These are phyloP conservation scores for Tremellales sp. DNA, from an alignment of 1,284 basidiomycete genomes.

Conservation along the genomic window DNA sequence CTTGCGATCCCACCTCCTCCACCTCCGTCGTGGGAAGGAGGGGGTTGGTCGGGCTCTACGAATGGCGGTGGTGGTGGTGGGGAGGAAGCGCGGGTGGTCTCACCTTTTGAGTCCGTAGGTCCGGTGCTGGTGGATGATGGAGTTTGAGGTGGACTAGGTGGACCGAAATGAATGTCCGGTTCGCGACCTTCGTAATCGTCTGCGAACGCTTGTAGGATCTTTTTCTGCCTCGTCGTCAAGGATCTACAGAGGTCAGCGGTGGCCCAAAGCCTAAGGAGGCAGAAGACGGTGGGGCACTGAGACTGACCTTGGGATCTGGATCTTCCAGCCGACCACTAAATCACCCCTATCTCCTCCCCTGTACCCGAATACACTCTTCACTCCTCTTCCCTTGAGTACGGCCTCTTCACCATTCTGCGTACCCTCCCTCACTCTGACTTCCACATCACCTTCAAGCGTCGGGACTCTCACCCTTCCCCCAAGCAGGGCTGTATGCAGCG, in stretches of 20 bases:
- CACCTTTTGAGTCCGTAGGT: slow-evolving; percentile 4
- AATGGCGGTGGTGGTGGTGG: slow-evolving; percentile 6
- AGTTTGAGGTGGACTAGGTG: slow-evolving; percentile 7
- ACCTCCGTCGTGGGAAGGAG: slow-evolving; percentile 1
- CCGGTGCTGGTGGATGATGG: slow-evolving; percentile 6
- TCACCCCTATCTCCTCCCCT: slow-evolving; percentile 63
- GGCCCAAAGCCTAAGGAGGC: neutral
- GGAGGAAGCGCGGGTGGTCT: slow-evolving; percentile 8
- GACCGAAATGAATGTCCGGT: slow-evolving; percentile 36
- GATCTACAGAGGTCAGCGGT: slow-evolving; percentile 54
- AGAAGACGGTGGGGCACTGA: too few relatives aligned
- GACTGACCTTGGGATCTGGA: slow-evolving; percentile 82
- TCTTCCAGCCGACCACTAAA: slow-evolving; percentile 81
- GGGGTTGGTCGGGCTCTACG: slow-evolving; percentile 17
- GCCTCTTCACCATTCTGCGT: slow-evolving; percentile 98
- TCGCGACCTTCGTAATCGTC: slow-evolving; percentile 78
- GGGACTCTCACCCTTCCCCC: slow-evolving; percentile 90
- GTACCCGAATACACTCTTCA: slow-evolving; percentile 65
- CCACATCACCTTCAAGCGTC: slow-evolving; percentile 92
- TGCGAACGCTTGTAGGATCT: slow-evolving; percentile 85
- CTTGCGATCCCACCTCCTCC: slow-evolving; percentile 16
- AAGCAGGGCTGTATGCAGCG: slow-evolving; percentile 84
- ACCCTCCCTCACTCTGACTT: slow-evolving; percentile 86
- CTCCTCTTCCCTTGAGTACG: slow-evolving; percentile 84
- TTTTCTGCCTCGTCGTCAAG: slow-evolving; percentile 74